Evolutionary conservation across 495 filamentous ascomycete species (phyloP).

Genomic region (Neurospora sp.): DNA sequence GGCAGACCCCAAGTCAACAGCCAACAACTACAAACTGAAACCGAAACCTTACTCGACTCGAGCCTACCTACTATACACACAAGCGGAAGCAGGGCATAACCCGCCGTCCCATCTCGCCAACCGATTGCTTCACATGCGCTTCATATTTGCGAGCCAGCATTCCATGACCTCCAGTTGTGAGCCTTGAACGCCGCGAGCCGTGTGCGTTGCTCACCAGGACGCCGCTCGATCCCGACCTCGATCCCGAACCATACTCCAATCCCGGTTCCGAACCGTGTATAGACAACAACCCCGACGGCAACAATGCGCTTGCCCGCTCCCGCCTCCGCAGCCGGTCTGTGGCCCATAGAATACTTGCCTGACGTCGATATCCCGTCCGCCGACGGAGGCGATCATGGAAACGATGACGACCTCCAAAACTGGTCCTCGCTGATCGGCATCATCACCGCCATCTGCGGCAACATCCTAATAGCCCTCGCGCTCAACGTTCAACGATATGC

Average conservation of each 20-base stretch:
- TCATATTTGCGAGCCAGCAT: not conserved
- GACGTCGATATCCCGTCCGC: not conserved
- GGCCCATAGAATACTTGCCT: not conserved
- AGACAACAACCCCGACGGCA: not conserved
- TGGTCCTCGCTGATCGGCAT: slow-evolving; percentile 96
- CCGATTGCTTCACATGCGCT: not conserved
- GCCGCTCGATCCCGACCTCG: not conserved
- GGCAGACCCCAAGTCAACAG: not conserved
- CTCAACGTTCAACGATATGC: slow-evolving; percentile 96
- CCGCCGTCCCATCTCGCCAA: not conserved
- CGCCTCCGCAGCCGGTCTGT: not conserved
- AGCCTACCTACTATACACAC: not conserved
- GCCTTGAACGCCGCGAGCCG: not conserved
- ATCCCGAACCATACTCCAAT: not conserved
- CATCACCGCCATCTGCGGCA: slow-evolving; percentile 79
- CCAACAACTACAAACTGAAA: not conserved
- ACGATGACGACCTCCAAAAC: slow-evolving; percentile 44
- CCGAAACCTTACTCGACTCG: not conserved
- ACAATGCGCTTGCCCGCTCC: not conserved
- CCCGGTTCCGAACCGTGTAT: not conserved
- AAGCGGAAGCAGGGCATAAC: not conserved
- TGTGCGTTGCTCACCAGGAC: not conserved
- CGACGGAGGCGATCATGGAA: slow-evolving; percentile 28
- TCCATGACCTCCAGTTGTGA: not conserved
- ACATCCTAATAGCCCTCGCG: slow-evolving; percentile 85